These are phyloP conservation scores for Oidium heveae DNA, from an alignment of 2,329 filamentous ascomycete genomes.

Conservation along the genomic window DNA sequence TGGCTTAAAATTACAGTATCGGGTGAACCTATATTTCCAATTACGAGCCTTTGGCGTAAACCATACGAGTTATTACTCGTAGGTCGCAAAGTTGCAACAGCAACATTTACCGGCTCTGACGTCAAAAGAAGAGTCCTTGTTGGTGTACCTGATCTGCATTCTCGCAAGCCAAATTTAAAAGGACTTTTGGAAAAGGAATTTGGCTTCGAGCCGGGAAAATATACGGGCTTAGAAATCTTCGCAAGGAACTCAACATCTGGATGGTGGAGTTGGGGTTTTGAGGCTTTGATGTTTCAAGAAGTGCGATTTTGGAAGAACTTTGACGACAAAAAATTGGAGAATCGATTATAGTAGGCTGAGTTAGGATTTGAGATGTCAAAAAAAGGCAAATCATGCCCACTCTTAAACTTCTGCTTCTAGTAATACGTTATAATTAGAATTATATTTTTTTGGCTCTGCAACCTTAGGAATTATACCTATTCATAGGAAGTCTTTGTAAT, in stretches of 20 bases:
- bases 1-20: constrained; percentile 48
- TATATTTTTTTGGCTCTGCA: too few species aligned
- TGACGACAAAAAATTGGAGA: neutral
- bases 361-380: too few species aligned
- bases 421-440: too few species aligned
- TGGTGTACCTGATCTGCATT: constrained; percentile 52
- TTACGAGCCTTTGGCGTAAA: constrained; percentile 40
- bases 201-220: constrained; percentile 19
- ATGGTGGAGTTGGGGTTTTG: constrained; percentile 60
- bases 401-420: too few species aligned
- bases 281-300: constrained; percentile 44
- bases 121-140: constrained; percentile 32
- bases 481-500: too few species aligned
- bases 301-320: constrained; percentile 18
- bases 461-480: too few species aligned
- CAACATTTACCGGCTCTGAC: neutral
- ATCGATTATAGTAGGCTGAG: too few species aligned
- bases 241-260: constrained; percentile 46
- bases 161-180: constrained; percentile 50
- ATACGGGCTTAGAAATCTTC: constrained; percentile 48
- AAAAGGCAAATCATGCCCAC: too few species aligned
- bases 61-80: constrained; percentile 54
- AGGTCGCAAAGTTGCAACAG: constrained; percentile 12
- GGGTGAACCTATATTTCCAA: constrained; percentile 36
- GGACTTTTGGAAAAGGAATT: constrained; percentile 23